Conservation (phyloP, 495 filamentous ascomycete genomes). For the Podospora anserina region DNA sequence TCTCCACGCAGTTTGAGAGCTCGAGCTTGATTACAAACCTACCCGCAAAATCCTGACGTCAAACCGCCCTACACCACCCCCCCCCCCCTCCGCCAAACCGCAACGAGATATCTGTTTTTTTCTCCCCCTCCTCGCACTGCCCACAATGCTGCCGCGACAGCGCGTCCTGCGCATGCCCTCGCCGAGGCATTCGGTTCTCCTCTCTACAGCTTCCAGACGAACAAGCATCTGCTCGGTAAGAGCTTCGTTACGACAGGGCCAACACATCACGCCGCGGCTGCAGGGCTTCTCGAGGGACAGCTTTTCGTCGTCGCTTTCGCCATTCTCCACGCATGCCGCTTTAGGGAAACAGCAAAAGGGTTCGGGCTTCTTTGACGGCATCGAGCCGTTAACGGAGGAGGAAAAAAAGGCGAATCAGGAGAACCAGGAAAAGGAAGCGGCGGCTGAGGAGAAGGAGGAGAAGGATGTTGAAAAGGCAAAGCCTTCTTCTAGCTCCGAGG, state of each 20-base stretch:
- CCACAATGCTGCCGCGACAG: conserved; percentile 37
- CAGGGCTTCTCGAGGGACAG: conserved; percentile 20
- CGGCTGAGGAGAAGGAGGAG: conserved; percentile 41
- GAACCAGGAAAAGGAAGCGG: conserved; percentile 42
- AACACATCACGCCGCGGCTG: conserved; percentile 16
- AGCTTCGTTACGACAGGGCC: conserved; percentile 16
- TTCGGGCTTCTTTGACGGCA: conserved; percentile 44
- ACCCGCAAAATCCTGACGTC: conserved; percentile 26
- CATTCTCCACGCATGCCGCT: conserved; percentile 40
- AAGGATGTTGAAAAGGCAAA: conserved; percentile 35
- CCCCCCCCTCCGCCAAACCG: conserved; percentile 3
- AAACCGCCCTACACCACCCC: conserved; percentile 13
- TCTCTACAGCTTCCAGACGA: conserved; percentile 18
- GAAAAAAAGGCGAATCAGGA: conserved; percentile 48
- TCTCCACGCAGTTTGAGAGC: not conserved
- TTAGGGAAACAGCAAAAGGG: conserved; percentile 38
- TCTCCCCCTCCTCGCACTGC: not conserved
- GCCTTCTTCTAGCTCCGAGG: conserved; percentile 39
- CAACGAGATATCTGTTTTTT: not conserved
- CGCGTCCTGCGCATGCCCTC: conserved; percentile 29
- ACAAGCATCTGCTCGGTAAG: conserved; percentile 20
- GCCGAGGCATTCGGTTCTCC: conserved; percentile 18
- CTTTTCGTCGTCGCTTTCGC: conserved; percentile 22
- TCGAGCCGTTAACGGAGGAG: conserved; percentile 44
- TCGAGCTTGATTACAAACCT: conserved; percentile 8